Base-by-base conservation (phyloP, 2,329 filamentous ascomycete species). In the Endocalyx cinctus region DNA sequence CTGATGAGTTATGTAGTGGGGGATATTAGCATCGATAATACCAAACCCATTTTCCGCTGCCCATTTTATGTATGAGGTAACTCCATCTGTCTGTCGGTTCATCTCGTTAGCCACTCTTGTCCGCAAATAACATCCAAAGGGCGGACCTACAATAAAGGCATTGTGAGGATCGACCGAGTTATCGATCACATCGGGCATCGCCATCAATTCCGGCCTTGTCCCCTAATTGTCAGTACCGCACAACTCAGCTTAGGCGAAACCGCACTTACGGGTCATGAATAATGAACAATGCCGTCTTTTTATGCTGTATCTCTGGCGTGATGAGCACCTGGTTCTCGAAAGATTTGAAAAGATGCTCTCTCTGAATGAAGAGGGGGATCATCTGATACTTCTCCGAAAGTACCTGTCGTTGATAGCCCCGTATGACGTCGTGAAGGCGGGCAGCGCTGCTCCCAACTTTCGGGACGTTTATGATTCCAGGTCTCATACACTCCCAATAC, bases 11-110 rank as follows among this genome's bases (percentile, higher is more conserved):
- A 89, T 69, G 49, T 88, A 78, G 43, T 82, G 82, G 0, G 90
- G 90, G 3, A 98, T 74, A 45, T 97, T 97, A 38, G 95, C 77
- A 56, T 98, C 92, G 49, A 98, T 84, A 15, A 97, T 78, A 2
- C 80, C 87, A 51, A 90, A 94, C 12, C 74, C 78, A 37, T 87
- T 74, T n/a, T 72, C 64, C 14, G 81, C 61, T 0, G 87, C 87
- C 87, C 88, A 95, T 38, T 84, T 79, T 43, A 96, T 78, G 57
- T 95, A 96, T 17, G 79, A 75, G 52, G 80, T 79, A 29, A 88
- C 74, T 30, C 79, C 75, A 69, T 97, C 89, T 64, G 85, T 79
- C 88, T 95, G 31, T 11, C 31, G n/a, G n/a, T n/a, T n/a, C n/a
- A n/a, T n/a, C 62, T 23, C n/a, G 20, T 23, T 23, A 23, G 20